phyloP scores from a whole-genome alignment of 2,329 filamentous ascomycete genomes.

The Clarireedia homoeocarpa region DNA sequence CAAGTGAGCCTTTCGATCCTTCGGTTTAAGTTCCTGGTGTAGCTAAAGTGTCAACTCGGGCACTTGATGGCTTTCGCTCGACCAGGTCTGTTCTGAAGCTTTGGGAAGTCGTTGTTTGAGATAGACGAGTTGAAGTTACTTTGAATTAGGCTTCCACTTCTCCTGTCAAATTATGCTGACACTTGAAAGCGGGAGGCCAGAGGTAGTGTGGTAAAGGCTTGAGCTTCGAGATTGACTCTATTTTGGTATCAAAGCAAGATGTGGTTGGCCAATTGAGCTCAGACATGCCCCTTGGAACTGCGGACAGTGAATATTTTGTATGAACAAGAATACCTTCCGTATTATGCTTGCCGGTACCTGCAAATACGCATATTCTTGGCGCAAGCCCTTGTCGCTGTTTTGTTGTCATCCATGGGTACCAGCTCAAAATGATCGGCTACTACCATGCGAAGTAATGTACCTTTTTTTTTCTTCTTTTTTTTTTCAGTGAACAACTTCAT shows the following conservation, averaged over 20 bases:
- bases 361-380: not conserved
- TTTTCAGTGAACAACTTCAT: not conserved
- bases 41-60: not conserved
- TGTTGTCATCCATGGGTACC: too few species aligned
- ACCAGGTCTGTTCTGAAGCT: too few species aligned
- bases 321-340: not conserved
- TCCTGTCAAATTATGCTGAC: too few species aligned
- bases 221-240: too few species aligned
- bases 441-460: too few species aligned
- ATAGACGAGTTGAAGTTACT: too few species aligned
- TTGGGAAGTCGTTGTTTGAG: too few species aligned
- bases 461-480: too few species aligned
- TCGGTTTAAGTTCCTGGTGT: constrained; percentile 4
- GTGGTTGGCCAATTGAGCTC: not conserved
- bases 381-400: too few species aligned
- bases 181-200: not conserved
- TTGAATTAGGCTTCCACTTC: too few species aligned
- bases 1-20: constrained; percentile 17
- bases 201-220: not conserved
- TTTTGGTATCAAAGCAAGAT: too few species aligned
- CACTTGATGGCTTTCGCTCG: not conserved
- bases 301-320: not conserved
- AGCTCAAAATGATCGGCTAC: too few species aligned
- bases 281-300: not conserved
- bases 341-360: not conserved